phyloP scores from a whole-genome alignment of 106 monocot genomes.

The Phalaenopsis equestris region DNA sequence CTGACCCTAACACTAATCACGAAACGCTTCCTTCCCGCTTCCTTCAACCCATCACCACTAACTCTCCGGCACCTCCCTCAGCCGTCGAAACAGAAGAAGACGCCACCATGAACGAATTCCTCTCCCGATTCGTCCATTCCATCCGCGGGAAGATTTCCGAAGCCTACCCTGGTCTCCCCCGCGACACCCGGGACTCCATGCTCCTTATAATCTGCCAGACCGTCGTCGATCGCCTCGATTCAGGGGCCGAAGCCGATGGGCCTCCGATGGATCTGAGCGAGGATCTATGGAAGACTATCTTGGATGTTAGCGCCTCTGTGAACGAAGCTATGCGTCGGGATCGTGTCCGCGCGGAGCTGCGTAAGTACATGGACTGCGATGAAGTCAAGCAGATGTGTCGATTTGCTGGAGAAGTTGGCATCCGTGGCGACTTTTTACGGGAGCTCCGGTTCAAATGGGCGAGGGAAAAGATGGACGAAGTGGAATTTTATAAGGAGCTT shows the following conservation, averaged over 20 bases:
- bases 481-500: slow-evolving; percentile 47
- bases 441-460: slow-evolving; percentile 97
- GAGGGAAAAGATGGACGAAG: slow-evolving; percentile 70
- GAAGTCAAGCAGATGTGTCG: slow-evolving; percentile 92
- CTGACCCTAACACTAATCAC: neutral
- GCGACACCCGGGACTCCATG: slow-evolving; percentile 53
- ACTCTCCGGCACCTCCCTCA: neutral
- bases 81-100: slow-evolving; percentile 16
- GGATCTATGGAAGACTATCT: slow-evolving; percentile 63
- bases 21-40: slow-evolving; percentile 4
- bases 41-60: slow-evolving; percentile 3
- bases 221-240: slow-evolving; percentile 43
- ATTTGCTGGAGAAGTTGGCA: slow-evolving; percentile 74
- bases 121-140: slow-evolving; percentile 65
- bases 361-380: slow-evolving; percentile 64
- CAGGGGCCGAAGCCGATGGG: slow-evolving; percentile 4
- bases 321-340: slow-evolving; percentile 59
- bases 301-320: slow-evolving; percentile 47
- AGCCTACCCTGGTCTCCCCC: slow-evolving; percentile 37
- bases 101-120: slow-evolving; percentile 68
- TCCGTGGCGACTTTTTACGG: slow-evolving; percentile 59
- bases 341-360: slow-evolving; percentile 55
- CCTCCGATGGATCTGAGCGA: slow-evolving; percentile 54
- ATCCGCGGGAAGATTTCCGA: slow-evolving; percentile 53
- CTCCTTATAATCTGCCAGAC: slow-evolving; percentile 67